Conservation (phyloP, 306 rosid species). For the Rubus parviflorus region DNA sequence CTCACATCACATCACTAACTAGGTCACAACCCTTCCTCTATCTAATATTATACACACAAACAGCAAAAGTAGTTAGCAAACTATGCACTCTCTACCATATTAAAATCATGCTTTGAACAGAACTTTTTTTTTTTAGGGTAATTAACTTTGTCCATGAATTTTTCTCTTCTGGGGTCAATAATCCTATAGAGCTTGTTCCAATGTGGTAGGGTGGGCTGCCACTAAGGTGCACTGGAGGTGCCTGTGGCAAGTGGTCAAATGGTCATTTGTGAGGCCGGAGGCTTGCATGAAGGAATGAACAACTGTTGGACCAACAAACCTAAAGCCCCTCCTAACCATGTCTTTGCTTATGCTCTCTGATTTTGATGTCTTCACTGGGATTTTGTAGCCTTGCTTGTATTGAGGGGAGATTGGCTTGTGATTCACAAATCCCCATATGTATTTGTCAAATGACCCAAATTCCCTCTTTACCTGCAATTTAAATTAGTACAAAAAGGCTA, state of each 20-base stretch:
- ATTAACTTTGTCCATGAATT: slow-evolving; percentile 10
- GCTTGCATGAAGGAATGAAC: slow-evolving; percentile 96
- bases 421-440: slow-evolving; percentile 92
- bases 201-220: slow-evolving; percentile 30
- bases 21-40: slow-evolving; percentile 31
- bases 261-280: slow-evolving; percentile 91
- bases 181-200: slow-evolving; percentile 34
- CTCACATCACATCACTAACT: slow-evolving; percentile 8
- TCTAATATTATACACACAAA: slow-evolving; percentile 54
- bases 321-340: slow-evolving; percentile 86
- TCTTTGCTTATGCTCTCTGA: slow-evolving; percentile 95
- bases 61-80: slow-evolving; percentile 50
- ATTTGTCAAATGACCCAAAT: slow-evolving; percentile 80
- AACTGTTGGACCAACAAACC: slow-evolving; percentile 96
- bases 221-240: slow-evolving; percentile 72
- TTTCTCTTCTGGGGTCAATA: slow-evolving; percentile 15
- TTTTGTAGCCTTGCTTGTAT: slow-evolving; percentile 82
- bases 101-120: slow-evolving; percentile 21
- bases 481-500: too few relatives aligned
- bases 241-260: slow-evolving; percentile 78
- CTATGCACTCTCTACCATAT: slow-evolving; percentile 39
- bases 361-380: slow-evolving; percentile 96
- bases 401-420: slow-evolving; percentile 78
- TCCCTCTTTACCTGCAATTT: slow-evolving; percentile 62
- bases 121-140: slow-evolving; percentile 19